phyloP scores from a whole-genome alignment of 1,284 basidiomycete genomes.

The Schizophyllum commune region DNA sequence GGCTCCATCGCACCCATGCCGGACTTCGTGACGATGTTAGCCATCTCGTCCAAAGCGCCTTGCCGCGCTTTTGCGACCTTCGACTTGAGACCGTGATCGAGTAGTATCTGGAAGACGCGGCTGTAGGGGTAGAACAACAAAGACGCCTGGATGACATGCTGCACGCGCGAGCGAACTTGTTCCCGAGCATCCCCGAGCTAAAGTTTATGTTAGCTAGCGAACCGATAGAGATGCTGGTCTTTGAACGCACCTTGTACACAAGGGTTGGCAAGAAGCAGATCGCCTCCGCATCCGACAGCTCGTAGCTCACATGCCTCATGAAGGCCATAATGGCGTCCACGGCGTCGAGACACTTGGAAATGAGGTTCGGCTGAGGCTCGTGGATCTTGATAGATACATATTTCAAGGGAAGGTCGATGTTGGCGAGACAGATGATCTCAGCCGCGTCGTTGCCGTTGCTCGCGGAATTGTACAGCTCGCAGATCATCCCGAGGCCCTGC shows the following conservation, averaged over 20 bases:
- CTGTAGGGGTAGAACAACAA: conserved; percentile 85
- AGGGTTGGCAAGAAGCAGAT: conserved; percentile 86
- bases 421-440: conserved; percentile 74
- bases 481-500: conserved; percentile 63
- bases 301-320: conserved; percentile 65
- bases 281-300: conserved; percentile 86
- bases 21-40: conserved; percentile 70
- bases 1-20: conserved; percentile 80
- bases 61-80: conserved; percentile 90
- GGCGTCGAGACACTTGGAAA: conserved; percentile 85
- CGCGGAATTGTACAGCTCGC: conserved; percentile 66
- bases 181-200: conserved; percentile 80
- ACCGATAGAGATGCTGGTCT: neutral
- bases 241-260: conserved; percentile 70
- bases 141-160: conserved; percentile 64
- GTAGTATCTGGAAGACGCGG: conserved; percentile 78
- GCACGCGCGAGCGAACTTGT: conserved; percentile 62
- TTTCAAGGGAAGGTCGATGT: conserved; percentile 90
- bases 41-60: conserved; percentile 79
- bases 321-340: conserved; percentile 76
- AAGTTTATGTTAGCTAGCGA: conserved; percentile 5
- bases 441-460: conserved; percentile 53
- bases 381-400: conserved; percentile 89
- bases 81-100: conserved; percentile 81
- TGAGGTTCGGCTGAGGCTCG: conserved; percentile 90